These are phyloP conservation scores for Pachysolen tannophilus DNA, from an alignment of 805 yeast species.

Conservation along the genomic window DNA sequence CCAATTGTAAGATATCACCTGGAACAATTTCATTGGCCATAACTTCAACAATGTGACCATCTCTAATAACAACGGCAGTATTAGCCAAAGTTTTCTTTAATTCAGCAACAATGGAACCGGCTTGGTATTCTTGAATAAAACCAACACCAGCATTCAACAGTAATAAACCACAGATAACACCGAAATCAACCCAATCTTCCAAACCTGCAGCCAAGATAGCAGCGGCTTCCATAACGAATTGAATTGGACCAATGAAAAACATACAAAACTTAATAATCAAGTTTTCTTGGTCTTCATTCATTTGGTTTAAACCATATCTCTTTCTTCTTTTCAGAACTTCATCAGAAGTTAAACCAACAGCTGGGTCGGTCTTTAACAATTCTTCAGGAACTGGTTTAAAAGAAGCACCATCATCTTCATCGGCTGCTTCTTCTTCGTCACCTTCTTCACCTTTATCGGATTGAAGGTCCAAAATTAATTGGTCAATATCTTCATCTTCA, in stretches of 20 bases:
- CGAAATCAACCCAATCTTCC: conserved; percentile 98
- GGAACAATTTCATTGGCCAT: conserved; percentile 85
- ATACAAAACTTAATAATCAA: conserved; percentile 67
- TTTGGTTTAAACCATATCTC: conserved; percentile 85
- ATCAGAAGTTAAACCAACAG: conserved; percentile 66
- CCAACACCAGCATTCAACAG: conserved; percentile 88
- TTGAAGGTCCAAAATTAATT: conserved; percentile 72
- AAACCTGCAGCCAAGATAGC: conserved; percentile 93
- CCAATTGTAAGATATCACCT: conserved; percentile 88
- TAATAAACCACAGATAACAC: conserved; percentile 88
- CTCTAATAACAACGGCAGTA: conserved; percentile 79
- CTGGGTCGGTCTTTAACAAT: conserved; percentile 73
- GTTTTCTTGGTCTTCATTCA: conserved; percentile 85
- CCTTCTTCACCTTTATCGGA: conserved; percentile 46
- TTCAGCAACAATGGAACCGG: conserved; percentile 96
- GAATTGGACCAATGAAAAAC: conserved; percentile 94
- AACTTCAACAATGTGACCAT: conserved; percentile 69
- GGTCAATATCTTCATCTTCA: conserved; percentile 64
- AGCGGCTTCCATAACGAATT: conserved; percentile 96
- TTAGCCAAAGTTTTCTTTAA: conserved; percentile 92
- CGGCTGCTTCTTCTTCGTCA: conserved; percentile 44
- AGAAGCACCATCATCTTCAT: conserved; percentile 39
- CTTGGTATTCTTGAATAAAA: conserved; percentile 95
- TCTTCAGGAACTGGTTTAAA: conserved; percentile 83
- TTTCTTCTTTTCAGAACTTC: conserved; percentile 80